Conservation (phyloP, 2,329 filamentous ascomycete species). For the Sporothrix brunneoviolacea region DNA sequence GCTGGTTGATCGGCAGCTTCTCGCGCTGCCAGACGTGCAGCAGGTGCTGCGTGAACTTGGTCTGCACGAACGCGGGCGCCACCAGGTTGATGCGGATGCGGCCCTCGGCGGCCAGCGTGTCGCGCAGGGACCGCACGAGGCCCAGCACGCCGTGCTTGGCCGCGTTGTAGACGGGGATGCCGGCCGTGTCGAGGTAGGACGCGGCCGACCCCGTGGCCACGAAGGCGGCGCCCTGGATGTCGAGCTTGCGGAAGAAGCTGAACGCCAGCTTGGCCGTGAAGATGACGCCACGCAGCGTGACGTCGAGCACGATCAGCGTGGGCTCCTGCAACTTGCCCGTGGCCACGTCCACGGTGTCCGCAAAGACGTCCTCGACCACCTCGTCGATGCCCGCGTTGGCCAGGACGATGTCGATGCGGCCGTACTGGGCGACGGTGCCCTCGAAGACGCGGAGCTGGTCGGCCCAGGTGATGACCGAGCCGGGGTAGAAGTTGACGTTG, state of each 20-base stretch:
- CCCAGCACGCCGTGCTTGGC: conserved; percentile 10
- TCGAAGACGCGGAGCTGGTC: conserved; percentile 9
- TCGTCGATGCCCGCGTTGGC: conserved; percentile 11
- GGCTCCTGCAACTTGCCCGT: conserved; percentile 1
- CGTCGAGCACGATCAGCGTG: conserved; percentile 2
- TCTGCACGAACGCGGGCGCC: conserved; percentile 25
- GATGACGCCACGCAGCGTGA: conserved; percentile 1
- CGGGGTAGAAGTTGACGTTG: conserved; percentile 8
- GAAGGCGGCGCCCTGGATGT: neutral
- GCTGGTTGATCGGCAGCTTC: conserved; percentile 35
- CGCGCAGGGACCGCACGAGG: conserved; percentile 19
- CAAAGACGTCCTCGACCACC: conserved; percentile 2
- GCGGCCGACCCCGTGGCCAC: conserved; percentile 10
- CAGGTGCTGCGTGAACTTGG: conserved; percentile 40
- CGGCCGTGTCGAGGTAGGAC: conserved; percentile 4
- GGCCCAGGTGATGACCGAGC: conserved; percentile 4
- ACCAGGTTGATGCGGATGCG: conserved; percentile 12
- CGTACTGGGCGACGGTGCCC: neutral
- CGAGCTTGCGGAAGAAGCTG: neutral
- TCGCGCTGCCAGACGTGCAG: conserved; percentile 34
- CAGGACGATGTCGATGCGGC: conserved; percentile 7
- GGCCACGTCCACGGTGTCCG: neutral
- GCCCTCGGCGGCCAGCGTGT: conserved; percentile 26
- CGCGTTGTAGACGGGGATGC: conserved; percentile 8
- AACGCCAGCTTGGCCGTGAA: conserved; percentile 6